Evolutionary conservation across 805 yeast species (phyloP).

Genomic region (Wickerhamomyces pijperi): DNA sequence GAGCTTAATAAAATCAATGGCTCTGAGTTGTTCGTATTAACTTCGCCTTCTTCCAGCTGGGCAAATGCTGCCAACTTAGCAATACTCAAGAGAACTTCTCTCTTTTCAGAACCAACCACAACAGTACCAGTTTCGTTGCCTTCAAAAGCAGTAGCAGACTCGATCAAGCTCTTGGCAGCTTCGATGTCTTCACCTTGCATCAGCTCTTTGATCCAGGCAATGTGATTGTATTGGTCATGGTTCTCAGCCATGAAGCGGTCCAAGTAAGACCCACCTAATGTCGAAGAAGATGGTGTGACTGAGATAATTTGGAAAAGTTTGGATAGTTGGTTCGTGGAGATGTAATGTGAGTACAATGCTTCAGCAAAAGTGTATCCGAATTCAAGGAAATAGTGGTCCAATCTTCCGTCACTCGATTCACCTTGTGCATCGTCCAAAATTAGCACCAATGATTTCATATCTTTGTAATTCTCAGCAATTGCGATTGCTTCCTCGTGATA

Average conservation of each 20-base stretch:
- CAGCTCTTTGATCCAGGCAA: constrained; percentile 67
- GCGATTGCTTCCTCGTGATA: constrained; percentile 42
- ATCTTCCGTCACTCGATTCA: constrained; percentile 17
- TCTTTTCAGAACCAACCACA: constrained; percentile 26
- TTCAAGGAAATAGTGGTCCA: constrained; percentile 41
- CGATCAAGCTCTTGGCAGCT: constrained; percentile 39
- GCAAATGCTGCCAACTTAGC: constrained; percentile 61
- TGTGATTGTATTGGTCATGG: constrained; percentile 30
- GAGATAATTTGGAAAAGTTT: constrained; percentile 48
- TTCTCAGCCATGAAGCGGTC: constrained; percentile 38
- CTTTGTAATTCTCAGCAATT: constrained; percentile 56
- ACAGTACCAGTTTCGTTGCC: constrained; percentile 28
- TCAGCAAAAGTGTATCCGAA: constrained; percentile 64
- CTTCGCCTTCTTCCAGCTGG: constrained; percentile 10
- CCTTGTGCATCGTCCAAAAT: constrained; percentile 35
- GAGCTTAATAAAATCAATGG: constrained; percentile 23
- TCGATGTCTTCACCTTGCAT: constrained; percentile 34
- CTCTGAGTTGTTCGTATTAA: constrained; percentile 8
- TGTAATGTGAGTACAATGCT: constrained; percentile 47
- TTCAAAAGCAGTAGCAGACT: constrained; percentile 24
- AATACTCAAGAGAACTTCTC: constrained; percentile 50
- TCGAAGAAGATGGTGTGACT: constrained; percentile 30
- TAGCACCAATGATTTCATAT: constrained; percentile 51
- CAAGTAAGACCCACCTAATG: constrained; percentile 25
- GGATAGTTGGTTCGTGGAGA: constrained; percentile 36